Base-by-base conservation (phyloP, 495 filamentous ascomycete genomes). In the Diplogelasinospora grovesii region DNA sequence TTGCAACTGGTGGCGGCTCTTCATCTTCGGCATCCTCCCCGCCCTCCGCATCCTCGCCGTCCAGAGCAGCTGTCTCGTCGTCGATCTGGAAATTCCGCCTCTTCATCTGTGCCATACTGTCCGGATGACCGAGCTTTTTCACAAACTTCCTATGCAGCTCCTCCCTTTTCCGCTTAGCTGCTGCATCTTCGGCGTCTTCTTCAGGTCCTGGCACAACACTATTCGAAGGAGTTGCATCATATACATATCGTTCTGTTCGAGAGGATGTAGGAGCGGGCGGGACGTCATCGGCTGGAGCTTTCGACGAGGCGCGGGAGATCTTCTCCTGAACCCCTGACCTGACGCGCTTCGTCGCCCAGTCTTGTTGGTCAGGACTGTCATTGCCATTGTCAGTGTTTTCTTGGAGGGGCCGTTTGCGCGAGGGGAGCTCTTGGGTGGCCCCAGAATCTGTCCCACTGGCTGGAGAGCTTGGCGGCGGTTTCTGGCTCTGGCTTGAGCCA, bases 111-210 rank as follows among this genome's bases (percentile, higher is more conserved):
- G 81, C 73, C 36, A 92, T 68, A 47, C 86, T 88, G 49, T 93
- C 89, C 6, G 87, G 77, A 20, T 78, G 78, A 3, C 92, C 89
- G 3, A 98, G 75, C 54, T 86, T 93, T 66, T 86, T 84, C 13
- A 96, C 81, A 51, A 96, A 98, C 45, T 84, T 83, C 46, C 81
- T 70, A 54, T 95, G 92, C 14, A 95, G 66, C 39, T 75, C 80
- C 47, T 85, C 78, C 51, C 78, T 88, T 41, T 65, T 60, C 21
- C 56, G 60, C 50, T 53, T 73, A 13, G 56, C 53, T 0, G 50
- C 60, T 5, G 55, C 59, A 41, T 73, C 71, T 10, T 78, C 75
- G 4, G 78, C 72, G 0, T 72, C 65, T 14, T 55, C 56, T 9
- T 53, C 38, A 3, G 53, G 39, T 14, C 46, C 39, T 11, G 32